Conservation (phyloP, 2,329 filamentous ascomycete species). For the Monilinia laxa region DNA sequence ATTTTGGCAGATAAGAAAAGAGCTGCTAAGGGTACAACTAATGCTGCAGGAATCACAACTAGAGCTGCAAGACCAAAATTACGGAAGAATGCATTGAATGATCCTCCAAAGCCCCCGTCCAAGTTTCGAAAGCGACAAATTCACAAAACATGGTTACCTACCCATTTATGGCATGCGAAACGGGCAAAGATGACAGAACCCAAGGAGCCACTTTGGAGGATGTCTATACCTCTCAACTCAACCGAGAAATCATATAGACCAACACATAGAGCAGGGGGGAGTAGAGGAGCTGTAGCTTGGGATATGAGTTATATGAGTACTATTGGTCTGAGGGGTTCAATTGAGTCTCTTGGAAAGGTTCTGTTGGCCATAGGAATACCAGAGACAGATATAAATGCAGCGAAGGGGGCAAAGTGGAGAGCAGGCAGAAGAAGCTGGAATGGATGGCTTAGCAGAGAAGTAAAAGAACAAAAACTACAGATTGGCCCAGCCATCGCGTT, state of each 20-base stretch:
- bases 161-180: constrained; percentile 92
- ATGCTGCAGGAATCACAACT: constrained; percentile 40
- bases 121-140: constrained; percentile 84
- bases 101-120: constrained; percentile 57
- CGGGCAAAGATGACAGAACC: constrained; percentile 83
- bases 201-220: constrained; percentile 81
- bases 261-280: constrained; percentile 75
- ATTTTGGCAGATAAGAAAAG: constrained; percentile 59
- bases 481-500: constrained; percentile 74
- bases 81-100: constrained; percentile 67
- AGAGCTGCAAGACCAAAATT: constrained; percentile 60
- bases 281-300: constrained; percentile 80
- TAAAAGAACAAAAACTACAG: constrained; percentile 51
- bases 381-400: constrained; percentile 60
- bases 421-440: constrained; percentile 56
- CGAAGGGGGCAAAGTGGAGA: constrained; percentile 70
- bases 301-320: constrained; percentile 94
- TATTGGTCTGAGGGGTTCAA: constrained; percentile 70
- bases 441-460: constrained; percentile 58
- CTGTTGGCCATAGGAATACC: constrained; percentile 64
- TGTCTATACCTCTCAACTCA: constrained; percentile 79
- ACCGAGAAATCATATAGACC: constrained; percentile 87
- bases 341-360: constrained; percentile 62
- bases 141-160: constrained; percentile 91
- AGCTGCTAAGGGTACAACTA: constrained; percentile 43